Evolutionary conservation across 495 filamentous ascomycete species (phyloP), one percentile per base, ranked within the genome.

Genomic region (Talaromyces liani): DNA sequence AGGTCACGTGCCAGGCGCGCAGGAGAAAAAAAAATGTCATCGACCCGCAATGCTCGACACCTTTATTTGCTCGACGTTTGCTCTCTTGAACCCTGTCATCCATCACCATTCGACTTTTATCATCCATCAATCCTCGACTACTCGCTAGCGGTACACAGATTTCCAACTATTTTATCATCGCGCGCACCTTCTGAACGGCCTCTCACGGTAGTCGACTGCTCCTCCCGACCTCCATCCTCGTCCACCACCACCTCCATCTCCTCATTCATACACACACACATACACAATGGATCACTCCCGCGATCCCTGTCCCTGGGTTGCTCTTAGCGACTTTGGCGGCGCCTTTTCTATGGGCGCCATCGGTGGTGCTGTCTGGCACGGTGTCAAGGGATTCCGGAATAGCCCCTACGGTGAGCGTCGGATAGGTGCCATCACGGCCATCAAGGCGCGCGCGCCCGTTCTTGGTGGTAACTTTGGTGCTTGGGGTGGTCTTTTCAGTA

Each of bases 381-480:
- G 95, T 69, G 87, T 98, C 55, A 98, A 98, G 80, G 94, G 93
- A 61, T 96, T 91, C 81, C 79, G 93, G 54, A 96, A 96, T 82
- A 86, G 82, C 63, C 87, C 87, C 58, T 91, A 96, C 75, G 94
- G 94, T 69, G 95, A 98, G 84, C 85, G 94, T 69, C 83, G 93
- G 75, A 92, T 98, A 80, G 94, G 95, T 67, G 91, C 95, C 53
- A 78, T 98, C 76, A 97, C 95, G 67, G 94, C 94, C 33, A 93
- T 98, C 78, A 98, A 98, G 82, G 91, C 92, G 61, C 88, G 94
- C 65, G 95, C 94, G 33, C 94, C 94, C 2, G 93, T 98, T 55
- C 83, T 98, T 59, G 94, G 93, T 65, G 94, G 94, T 65, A 98
- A 98, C 82, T 98, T 98, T 67, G 94, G 93, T 67, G 89, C 93